These are phyloP conservation scores for Termitomyces sp. DNA, from an alignment of 768 basidiomycete species.

Conservation along the genomic window DNA sequence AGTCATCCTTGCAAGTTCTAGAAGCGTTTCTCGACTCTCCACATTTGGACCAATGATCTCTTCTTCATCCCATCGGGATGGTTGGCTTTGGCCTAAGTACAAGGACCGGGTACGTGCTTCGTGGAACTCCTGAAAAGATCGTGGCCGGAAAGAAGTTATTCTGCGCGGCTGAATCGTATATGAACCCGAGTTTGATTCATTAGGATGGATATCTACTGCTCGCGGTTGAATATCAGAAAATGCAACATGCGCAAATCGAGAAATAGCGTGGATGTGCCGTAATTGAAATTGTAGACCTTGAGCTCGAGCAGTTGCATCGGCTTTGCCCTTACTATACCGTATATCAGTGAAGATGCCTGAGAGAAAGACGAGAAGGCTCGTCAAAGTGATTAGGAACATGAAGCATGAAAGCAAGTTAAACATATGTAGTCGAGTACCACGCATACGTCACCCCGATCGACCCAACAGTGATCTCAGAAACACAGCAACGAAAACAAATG, in stretches of 20 bases:
- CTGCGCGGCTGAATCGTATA: constrained; percentile 34
- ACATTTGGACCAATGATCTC: constrained; percentile 74
- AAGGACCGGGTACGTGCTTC: constrained; percentile 41
- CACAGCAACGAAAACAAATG: not conserved
- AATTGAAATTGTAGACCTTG: constrained; percentile 53
- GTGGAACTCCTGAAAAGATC: constrained; percentile 39
- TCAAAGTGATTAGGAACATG: constrained; percentile 44
- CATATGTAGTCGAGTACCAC: not conserved
- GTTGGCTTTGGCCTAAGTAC: constrained; percentile 38
- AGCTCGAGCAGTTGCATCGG: constrained; percentile 1
- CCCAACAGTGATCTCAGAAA: not conserved
- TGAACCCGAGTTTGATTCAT: constrained; percentile 6
- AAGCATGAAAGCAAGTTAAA: constrained; percentile 22
- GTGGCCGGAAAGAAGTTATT: constrained; percentile 36
- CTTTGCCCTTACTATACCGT: not conserved
- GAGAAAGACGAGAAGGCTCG: constrained; percentile 42
- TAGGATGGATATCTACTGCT: constrained; percentile 2
- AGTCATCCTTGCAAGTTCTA: constrained; percentile 90
- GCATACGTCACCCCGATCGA: not conserved
- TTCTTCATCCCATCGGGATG: constrained; percentile 67
- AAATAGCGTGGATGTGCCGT: constrained; percentile 58
- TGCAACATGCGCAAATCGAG: constrained; percentile 40
- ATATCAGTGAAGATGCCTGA: constrained; percentile 22
- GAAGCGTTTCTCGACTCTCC: constrained; percentile 66
- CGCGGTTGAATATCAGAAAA: constrained; percentile 43